Conservation (phyloP, 1,284 basidiomycete species). For the Moesziomyces antarcticus region DNA sequence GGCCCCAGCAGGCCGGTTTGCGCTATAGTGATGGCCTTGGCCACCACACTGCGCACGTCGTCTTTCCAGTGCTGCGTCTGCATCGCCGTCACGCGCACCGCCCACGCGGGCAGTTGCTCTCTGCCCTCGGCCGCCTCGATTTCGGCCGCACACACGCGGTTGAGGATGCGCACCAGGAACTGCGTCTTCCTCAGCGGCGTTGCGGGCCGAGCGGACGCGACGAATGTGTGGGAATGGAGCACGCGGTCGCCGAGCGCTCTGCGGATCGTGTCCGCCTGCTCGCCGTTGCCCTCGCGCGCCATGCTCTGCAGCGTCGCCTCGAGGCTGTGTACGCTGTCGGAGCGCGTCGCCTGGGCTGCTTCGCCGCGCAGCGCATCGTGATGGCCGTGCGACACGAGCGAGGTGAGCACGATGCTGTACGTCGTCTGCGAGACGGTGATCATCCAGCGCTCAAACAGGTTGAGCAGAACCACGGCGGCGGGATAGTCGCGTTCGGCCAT, state of each 20-base stretch:
- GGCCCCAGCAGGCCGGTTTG: conserved; percentile 17
- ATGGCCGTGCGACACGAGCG: conserved; percentile 25
- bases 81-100: background rate
- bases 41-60: background rate
- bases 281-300: conserved; percentile 10
- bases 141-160: conserved; percentile 31
- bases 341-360: conserved; percentile 1
- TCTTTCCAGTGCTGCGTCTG: conserved; percentile 1
- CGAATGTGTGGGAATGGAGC: background rate
- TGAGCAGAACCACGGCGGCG: conserved; percentile 25
- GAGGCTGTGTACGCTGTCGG: conserved; percentile 17
- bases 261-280: conserved; percentile 8
- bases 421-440: conserved; percentile 21
- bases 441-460: conserved; percentile 38
- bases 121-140: background rate
- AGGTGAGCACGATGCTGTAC: conserved; percentile 19
- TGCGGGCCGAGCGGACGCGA: conserved; percentile 6
- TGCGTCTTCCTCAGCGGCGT: conserved; percentile 31
- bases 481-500: conserved; percentile 39
- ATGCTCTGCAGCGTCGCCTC: conserved; percentile 19
- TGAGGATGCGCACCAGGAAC: conserved; percentile 34
- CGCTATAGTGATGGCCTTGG: background rate
- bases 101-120: conserved; percentile 5
- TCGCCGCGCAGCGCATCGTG: conserved; percentile 4
- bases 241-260: background rate